A percentile compares a stretch with the other conserved stretches of the same genome.
Evolutionary conservation across 1,139 yeast species (phyloP).

Genomic region (Yamadazyma dendronema): DNA sequence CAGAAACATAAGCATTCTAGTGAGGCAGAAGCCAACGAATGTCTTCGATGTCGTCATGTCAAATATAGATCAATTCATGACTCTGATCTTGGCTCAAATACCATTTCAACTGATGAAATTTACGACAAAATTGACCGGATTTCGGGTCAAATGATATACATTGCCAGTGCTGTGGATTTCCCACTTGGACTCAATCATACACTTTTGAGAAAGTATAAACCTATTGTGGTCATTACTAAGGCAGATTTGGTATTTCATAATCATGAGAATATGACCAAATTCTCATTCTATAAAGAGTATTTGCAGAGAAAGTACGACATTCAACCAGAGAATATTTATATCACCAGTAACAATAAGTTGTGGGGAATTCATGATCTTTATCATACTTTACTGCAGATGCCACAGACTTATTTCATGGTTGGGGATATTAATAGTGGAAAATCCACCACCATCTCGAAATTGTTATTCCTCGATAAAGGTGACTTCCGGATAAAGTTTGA

Average conservation of each 20-base stretch:
- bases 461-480: constrained; percentile 9
- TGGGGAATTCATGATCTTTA: constrained; percentile 46
- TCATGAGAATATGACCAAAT: constrained; percentile 29
- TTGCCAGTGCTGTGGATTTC: constrained; percentile 66
- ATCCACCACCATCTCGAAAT: constrained; percentile 51
- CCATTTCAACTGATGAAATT: constrained; percentile 38
- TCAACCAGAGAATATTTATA: constrained; percentile 43
- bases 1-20: constrained; percentile 1
- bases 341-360: constrained; percentile 47
- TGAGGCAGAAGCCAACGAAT: constrained; percentile 18
- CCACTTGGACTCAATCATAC: constrained; percentile 54
- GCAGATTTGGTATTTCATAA: constrained; percentile 50
- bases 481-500: constrained; percentile 9
- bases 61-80: constrained; percentile 31
- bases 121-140: constrained; percentile 46
- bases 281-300: constrained; percentile 47
- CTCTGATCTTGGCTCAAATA: constrained; percentile 9
- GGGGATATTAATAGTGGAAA: constrained; percentile 82
- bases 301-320: constrained; percentile 40
- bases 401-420: constrained; percentile 51
- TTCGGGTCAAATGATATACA: constrained; percentile 53
- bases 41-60: constrained; percentile 59
- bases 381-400: constrained; percentile 17
- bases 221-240: constrained; percentile 54
- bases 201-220: constrained; percentile 31